phyloP scores from a whole-genome alignment of 2,329 filamentous ascomycete species.

The Colletotrichum camelliae region DNA sequence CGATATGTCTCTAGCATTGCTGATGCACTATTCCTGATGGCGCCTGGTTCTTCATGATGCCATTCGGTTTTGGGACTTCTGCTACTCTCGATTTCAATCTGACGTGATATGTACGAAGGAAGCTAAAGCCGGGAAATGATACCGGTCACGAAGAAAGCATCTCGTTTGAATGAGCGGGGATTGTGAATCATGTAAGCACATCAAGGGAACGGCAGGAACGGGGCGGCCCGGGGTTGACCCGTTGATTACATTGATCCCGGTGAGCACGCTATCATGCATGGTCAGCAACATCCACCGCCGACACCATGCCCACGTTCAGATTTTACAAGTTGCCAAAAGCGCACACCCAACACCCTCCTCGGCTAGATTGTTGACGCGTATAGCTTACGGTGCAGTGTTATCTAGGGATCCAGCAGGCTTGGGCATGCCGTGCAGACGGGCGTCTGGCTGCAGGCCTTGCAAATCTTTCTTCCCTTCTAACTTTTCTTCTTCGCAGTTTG shows the following conservation, averaged over 20 bases:
- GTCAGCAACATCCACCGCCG: background rate
- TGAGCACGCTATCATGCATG: background rate
- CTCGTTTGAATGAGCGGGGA: background rate
- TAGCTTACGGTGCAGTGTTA: background rate
- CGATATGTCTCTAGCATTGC: background rate
- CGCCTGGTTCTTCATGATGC: background rate
- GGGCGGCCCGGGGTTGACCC: background rate
- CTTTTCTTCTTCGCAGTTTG: too few relatives aligned
- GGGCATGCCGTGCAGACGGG: background rate
- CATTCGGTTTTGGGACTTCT: background rate
- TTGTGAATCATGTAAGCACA: background rate
- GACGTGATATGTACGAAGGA: background rate
- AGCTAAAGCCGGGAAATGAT: background rate
- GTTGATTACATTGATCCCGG: background rate
- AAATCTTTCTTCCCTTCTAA: too few relatives aligned
- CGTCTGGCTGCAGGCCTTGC: background rate
- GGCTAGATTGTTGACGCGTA: background rate
- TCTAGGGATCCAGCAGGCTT: background rate
- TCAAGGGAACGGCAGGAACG: background rate
- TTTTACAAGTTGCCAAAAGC: background rate
- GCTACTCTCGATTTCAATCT: background rate
- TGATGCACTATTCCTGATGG: background rate
- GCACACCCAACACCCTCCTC: background rate
- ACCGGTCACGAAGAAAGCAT: background rate
- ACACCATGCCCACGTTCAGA: background rate